Conservation (phyloP, 352 stramenopile species). For the Globisporangium middletonii region DNA sequence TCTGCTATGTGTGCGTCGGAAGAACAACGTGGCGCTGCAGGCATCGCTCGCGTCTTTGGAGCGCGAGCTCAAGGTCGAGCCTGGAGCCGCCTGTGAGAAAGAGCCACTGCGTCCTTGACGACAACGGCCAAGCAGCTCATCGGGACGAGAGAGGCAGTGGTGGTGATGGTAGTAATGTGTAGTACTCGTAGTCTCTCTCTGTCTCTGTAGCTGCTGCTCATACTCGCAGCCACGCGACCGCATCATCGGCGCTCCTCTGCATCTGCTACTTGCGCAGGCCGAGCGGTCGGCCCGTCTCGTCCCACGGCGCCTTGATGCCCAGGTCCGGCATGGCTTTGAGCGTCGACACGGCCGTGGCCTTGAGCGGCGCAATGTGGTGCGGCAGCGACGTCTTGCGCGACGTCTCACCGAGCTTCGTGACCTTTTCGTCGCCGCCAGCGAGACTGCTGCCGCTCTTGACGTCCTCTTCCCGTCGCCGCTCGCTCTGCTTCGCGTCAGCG, state of each 20-base stretch:
- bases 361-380: conserved; percentile 76
- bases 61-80: too few species aligned
- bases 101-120: too few species aligned
- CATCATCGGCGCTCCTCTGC: background rate
- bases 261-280: conserved; percentile 50
- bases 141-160: too few species aligned
- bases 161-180: too few species aligned
- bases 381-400: conserved; percentile 62
- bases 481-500: conserved; percentile 50
- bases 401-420: conserved; percentile 27
- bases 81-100: too few species aligned
- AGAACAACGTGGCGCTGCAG: too few species aligned
- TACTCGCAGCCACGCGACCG: background rate
- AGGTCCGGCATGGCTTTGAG: conserved; percentile 68
- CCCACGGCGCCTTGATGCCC: conserved; percentile 71
- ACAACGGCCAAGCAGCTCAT: too few species aligned
- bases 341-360: conserved; percentile 33
- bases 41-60: too few species aligned
- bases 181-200: too few species aligned
- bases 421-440: conserved; percentile 23
- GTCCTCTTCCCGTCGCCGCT: conserved; percentile 51
- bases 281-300: conserved; percentile 63
- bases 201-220: background rate
- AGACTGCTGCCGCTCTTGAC: conserved; percentile 24
- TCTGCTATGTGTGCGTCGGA: background rate